A percentile compares a stretch with the other conserved stretches of the same genome.
phyloP scores from a whole-genome alignment of 345 rosid genomes.

The Hibiscus trionum region DNA sequence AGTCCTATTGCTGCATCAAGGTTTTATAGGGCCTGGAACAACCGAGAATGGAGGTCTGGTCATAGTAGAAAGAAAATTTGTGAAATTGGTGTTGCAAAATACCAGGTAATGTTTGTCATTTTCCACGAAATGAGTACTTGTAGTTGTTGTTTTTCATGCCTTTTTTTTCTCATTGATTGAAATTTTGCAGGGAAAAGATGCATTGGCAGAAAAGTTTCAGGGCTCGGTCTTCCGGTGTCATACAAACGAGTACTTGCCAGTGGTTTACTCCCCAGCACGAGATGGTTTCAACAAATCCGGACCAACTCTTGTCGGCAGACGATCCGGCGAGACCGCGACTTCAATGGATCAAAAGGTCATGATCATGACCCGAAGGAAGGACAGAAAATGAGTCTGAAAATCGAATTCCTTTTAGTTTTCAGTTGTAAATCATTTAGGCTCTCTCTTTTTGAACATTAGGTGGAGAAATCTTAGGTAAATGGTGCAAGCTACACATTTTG shows the following conservation, averaged over 20 bases:
- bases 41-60: slow-evolving; percentile 19
- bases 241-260: slow-evolving; percentile 35
- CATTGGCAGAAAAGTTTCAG: slow-evolving; percentile 17
- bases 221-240: slow-evolving; percentile 31
- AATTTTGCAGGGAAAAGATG: slow-evolving; percentile 32
- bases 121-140: neutral
- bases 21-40: slow-evolving; percentile 18
- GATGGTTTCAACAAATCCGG: neutral
- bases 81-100: slow-evolving; percentile 23
- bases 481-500: too few species aligned
- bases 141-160: neutral
- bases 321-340: neutral
- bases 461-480: too few species aligned
- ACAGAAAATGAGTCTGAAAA: neutral
- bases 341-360: neutral
- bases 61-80: slow-evolving; percentile 18
- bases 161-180: neutral
- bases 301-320: neutral
- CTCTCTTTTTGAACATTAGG: too few species aligned
- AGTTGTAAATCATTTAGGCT: too few species aligned
- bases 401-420: too few species aligned
- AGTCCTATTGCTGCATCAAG: slow-evolving; percentile 25
- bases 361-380: slow-evolving; percentile 7
- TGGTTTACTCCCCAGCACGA: neutral
- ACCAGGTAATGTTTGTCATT: slow-evolving; percentile 27